Conservation (phyloP, 2,329 filamentous ascomycete species). For the Aspergillus thermomutatus region DNA sequence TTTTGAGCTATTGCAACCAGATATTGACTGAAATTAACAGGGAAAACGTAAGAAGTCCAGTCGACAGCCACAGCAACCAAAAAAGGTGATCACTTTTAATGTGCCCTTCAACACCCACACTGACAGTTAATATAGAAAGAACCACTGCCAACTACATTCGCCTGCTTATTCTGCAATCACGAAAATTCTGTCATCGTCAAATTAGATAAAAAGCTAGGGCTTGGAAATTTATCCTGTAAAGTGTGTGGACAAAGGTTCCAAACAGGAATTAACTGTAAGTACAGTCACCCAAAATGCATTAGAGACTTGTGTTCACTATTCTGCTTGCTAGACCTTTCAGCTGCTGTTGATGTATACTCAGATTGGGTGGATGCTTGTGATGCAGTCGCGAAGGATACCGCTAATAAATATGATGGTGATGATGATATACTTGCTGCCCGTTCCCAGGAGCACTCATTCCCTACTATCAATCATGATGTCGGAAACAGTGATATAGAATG, state of each 20-base stretch:
- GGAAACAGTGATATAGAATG: slow-evolving; percentile 12
- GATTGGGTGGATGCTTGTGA: slow-evolving; percentile 98
- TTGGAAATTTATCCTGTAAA: slow-evolving; percentile 84
- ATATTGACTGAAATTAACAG: slow-evolving; percentile 42
- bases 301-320: neutral
- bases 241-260: slow-evolving; percentile 93
- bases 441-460: slow-evolving; percentile 14
- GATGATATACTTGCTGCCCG: slow-evolving; percentile 13
- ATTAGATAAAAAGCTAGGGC: slow-evolving; percentile 86
- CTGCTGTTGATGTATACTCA: slow-evolving; percentile 90
- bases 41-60: slow-evolving; percentile 91
- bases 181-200: slow-evolving; percentile 89
- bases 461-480: slow-evolving; percentile 17
- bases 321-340: slow-evolving; percentile 67
- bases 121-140: slow-evolving; percentile 34
- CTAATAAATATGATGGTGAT: slow-evolving; percentile 32
- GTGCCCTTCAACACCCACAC: neutral
- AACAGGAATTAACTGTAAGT: slow-evolving; percentile 84
- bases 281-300: neutral
- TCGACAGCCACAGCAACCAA: slow-evolving; percentile 74
- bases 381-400: slow-evolving; percentile 63
- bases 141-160: slow-evolving; percentile 69
- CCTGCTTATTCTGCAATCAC: slow-evolving; percentile 97
- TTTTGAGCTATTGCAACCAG: neutral
- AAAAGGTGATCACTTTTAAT: slow-evolving; percentile 59